Evolutionary conservation across 805 yeast genomes (phyloP).

Genomic region (Komagataella phaffii): DNA sequence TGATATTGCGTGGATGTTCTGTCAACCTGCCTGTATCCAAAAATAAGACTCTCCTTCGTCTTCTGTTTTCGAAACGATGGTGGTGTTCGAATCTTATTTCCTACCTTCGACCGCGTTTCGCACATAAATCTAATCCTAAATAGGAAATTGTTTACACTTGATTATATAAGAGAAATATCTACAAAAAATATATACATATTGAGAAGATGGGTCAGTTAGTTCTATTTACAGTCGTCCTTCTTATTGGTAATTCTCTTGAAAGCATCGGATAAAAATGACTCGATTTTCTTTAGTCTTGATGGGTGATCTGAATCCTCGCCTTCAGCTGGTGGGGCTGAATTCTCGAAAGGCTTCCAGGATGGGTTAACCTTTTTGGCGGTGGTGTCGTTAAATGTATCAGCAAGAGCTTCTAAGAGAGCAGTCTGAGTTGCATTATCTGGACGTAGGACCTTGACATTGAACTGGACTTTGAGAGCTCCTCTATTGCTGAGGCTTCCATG

Average conservation of each 20-base stretch:
- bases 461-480: constrained; percentile 70
- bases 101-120: background rate
- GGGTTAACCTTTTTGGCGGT: constrained; percentile 63
- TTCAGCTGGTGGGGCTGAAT: constrained; percentile 6
- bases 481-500: constrained; percentile 27
- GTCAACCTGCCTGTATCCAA: background rate
- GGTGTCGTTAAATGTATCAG: constrained; percentile 76
- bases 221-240: constrained; percentile 5
- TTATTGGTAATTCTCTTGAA: constrained; percentile 29
- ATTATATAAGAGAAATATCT: background rate
- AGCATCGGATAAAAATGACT: constrained; percentile 42
- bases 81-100: background rate
- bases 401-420: constrained; percentile 85
- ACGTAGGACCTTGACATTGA: constrained; percentile 56
- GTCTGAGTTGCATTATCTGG: constrained; percentile 79
- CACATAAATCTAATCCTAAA: background rate
- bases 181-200: background rate
- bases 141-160: background rate
- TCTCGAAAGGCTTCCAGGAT: constrained; percentile 23
- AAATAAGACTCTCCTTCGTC: background rate
- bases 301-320: constrained; percentile 21
- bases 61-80: background rate
- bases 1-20: background rate
- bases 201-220: background rate
- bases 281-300: constrained; percentile 39